Evolutionary conservation across 176 grass and related monocot genomes (phyloP), one percentile per base, ranked within the genome.

Genomic region (Elymus sibiricus): DNA sequence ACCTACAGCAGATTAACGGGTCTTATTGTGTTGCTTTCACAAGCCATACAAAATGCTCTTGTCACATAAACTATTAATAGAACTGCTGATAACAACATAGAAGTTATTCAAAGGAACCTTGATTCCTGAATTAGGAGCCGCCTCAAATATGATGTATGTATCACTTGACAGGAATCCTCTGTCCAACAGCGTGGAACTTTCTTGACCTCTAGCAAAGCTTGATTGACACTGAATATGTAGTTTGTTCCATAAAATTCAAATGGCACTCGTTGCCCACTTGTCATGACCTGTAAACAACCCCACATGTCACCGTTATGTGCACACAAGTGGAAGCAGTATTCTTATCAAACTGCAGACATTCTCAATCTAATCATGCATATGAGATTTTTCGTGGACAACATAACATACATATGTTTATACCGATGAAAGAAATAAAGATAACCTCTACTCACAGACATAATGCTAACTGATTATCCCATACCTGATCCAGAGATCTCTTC

Each of bases 191-290:
- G 88, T 93, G 51, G 97, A 91, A 83, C 77, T 86, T 78, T 95
- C 97, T 87, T 94, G 94, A 25, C 94, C 85, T 99, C 92, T 82
- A 94, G 82, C 79, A 96, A 85, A 63, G 94, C 97, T 87, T 99
- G 94, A 88, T 94, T 99, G 76, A 96, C 92, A 9, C 87, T 94
- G 69, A 99, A 99, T 44, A 94, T 92, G 78, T 94, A 99, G 40
- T 96, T 99, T 83, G 94, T 99, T 80, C 97, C 97, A 90, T 72
- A 94, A 93, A 99, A 96, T 91, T 99, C 97, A 80, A 96, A 99
- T 37, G 92, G 87, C 56, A 91, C 94, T 56, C 87, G 95, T 99
- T 99, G 97, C 72, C 94, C 97, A 65, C 77, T 56, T 79, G 94
- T 96, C 97, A 99, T 74, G 65, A 93, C 87, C 97, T 99, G 71